Conservation (phyloP, 2,329 filamentous ascomycete species). For the Hortaea werneckii region DNA sequence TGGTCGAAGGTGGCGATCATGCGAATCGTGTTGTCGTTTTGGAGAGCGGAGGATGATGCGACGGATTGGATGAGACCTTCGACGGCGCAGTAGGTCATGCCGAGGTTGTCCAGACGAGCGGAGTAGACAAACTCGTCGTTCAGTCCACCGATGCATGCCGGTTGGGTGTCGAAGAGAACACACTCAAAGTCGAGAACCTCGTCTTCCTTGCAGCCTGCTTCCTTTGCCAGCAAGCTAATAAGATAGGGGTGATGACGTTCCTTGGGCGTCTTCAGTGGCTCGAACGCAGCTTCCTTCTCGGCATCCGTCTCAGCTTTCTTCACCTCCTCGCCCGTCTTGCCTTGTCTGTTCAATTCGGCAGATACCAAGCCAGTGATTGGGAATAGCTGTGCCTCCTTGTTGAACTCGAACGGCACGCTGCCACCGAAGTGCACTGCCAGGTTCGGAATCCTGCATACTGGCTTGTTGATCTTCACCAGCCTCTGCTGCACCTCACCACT, state of each 20-base stretch:
- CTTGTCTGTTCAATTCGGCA: conserved; percentile 74
- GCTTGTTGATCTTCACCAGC: conserved; percentile 81
- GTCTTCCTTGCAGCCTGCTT: conserved; percentile 59
- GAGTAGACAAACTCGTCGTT: conserved; percentile 95
- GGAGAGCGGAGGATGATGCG: conserved; percentile 51
- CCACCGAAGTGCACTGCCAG: conserved; percentile 90
- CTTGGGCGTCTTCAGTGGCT: conserved; percentile 64
- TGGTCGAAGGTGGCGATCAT: conserved; percentile 95
- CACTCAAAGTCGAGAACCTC: conserved; percentile 90
- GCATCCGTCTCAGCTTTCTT: conserved; percentile 33
- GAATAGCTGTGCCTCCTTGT: conserved; percentile 93
- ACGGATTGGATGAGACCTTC: conserved; percentile 77
- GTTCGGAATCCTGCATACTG: conserved; percentile 84
- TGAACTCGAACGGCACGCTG: conserved; percentile 76
- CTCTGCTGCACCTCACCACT: conserved; percentile 68
- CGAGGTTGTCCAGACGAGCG: conserved; percentile 86
- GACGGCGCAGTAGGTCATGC: conserved; percentile 90
- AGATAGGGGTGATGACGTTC: conserved; percentile 85
- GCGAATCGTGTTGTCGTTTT: conserved; percentile 71
- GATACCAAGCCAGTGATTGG: conserved; percentile 82
- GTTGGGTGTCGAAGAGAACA: conserved; percentile 93
- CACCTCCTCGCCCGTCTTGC: conserved; percentile 40
- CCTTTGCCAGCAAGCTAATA: conserved; percentile 71
- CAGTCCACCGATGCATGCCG: conserved; percentile 77
- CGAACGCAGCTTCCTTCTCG: conserved; percentile 42